These are phyloP conservation scores for Acer yangbiense DNA, from an alignment of 345 rosid genomes.

Conservation along the genomic window DNA sequence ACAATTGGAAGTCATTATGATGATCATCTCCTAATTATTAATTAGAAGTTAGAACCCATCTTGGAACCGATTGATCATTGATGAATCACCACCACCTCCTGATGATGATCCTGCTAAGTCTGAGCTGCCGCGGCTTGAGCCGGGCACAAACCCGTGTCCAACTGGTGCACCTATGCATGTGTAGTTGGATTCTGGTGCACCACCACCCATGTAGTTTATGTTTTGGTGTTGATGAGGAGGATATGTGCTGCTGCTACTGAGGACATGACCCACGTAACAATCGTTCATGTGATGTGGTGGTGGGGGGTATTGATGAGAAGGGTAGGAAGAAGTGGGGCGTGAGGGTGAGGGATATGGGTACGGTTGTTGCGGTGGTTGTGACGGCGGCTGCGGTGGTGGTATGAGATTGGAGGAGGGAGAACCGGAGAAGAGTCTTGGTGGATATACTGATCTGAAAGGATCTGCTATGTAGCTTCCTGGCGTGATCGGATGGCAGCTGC, in stretches of 20 bases:
- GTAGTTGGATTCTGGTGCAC: slow-evolving; percentile 49
- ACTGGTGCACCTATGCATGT: slow-evolving; percentile 84
- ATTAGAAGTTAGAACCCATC: slow-evolving; percentile 51
- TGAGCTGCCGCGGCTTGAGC: slow-evolving; percentile 24
- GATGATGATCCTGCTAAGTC: slow-evolving; percentile 26
- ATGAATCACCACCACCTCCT: slow-evolving; percentile 35
- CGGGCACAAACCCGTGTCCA: slow-evolving; percentile 40
- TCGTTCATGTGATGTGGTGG: slow-evolving; percentile 44
- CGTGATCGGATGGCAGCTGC: slow-evolving; percentile 55
- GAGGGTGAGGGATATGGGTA: slow-evolving; percentile 56
- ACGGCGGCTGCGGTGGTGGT: slow-evolving; percentile 35
- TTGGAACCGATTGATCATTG: slow-evolving; percentile 61
- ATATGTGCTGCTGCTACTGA: slow-evolving; percentile 27
- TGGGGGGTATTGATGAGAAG: slow-evolving; percentile 37
- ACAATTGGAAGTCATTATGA: background rate
- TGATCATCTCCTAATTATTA: background rate
- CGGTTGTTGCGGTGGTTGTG: slow-evolving; percentile 36
- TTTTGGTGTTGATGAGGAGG: slow-evolving; percentile 38
- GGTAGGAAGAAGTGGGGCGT: slow-evolving; percentile 41
- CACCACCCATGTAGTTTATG: slow-evolving; percentile 35
- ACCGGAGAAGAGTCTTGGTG: slow-evolving; percentile 52
- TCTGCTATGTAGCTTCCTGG: slow-evolving; percentile 51
- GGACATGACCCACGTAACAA: slow-evolving; percentile 66
- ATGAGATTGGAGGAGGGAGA: slow-evolving; percentile 45
- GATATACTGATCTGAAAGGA: slow-evolving; percentile 59